phyloP scores from a whole-genome alignment of 1,284 basidiomycete genomes.

The Trichosporon ovoides region DNA sequence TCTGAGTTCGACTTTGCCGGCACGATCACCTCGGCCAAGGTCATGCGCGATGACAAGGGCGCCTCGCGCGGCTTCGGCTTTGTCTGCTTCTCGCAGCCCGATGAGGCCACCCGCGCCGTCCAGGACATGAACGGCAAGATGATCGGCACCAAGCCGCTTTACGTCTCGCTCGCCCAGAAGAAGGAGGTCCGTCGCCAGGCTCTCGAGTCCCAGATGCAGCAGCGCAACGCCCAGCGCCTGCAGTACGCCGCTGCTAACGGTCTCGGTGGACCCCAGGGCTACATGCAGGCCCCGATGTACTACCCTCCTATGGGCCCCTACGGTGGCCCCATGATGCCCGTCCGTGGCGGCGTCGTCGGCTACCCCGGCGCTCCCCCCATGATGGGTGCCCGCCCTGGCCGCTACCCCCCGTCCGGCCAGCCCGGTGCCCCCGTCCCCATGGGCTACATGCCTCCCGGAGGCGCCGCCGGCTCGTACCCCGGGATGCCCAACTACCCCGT shows the following conservation, averaged over 20 bases:
- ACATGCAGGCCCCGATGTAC: slow-evolving; percentile 74
- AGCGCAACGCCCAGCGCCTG: slow-evolving; percentile 84
- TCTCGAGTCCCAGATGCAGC: slow-evolving; percentile 95
- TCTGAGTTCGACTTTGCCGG: slow-evolving; percentile 96
- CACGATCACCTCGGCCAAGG: slow-evolving; percentile 95
- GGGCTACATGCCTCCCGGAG: slow-evolving; percentile 50
- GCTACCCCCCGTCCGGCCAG: slow-evolving; percentile 68
- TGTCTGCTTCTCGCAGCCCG: slow-evolving; percentile 97
- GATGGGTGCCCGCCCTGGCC: slow-evolving; percentile 65
- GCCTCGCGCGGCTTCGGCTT: slow-evolving; percentile 87
- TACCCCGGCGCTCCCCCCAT: slow-evolving; percentile 66
- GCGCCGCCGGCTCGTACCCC: slow-evolving; percentile 58
- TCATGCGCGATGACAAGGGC: slow-evolving; percentile 94
- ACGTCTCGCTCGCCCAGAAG: slow-evolving; percentile 97
- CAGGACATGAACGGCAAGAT: slow-evolving; percentile 99
- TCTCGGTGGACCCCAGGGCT: slow-evolving; percentile 63
- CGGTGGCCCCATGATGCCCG: slow-evolving; percentile 52
- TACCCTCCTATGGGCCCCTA: slow-evolving; percentile 73
- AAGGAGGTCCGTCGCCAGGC: slow-evolving; percentile 98
- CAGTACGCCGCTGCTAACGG: slow-evolving; percentile 86
- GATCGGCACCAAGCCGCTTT: slow-evolving; percentile 97
- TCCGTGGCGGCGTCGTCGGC: slow-evolving; percentile 47
- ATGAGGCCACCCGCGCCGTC: slow-evolving; percentile 98
- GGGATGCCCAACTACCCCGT: slow-evolving; percentile 42
- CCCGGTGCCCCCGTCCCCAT: slow-evolving; percentile 41